A percentile compares a stretch with the other conserved stretches of the same genome.
phyloP scores from a whole-genome alignment of 306 rosid species.

The Glycine soja region DNA sequence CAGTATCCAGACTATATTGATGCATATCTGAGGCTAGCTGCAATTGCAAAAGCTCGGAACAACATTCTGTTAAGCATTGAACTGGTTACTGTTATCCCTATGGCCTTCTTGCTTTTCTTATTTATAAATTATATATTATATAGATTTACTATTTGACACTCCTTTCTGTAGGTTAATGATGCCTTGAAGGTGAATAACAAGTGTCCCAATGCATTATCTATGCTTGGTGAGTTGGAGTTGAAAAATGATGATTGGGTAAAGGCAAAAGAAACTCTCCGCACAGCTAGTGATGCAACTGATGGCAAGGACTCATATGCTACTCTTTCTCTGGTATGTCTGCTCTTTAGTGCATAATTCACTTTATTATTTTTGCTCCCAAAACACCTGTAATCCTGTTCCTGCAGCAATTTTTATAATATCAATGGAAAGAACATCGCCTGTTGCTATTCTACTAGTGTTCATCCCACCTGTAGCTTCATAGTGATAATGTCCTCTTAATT shows the following conservation, averaged over 20 bases:
- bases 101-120: conserved; percentile 33
- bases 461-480: conserved; percentile 11
- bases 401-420: conserved; percentile 21
- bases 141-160: conserved; percentile 26
- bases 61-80: conserved; percentile 90
- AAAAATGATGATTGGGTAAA: conserved; percentile 99
- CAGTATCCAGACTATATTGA: conserved; percentile 97
- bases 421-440: conserved; percentile 2
- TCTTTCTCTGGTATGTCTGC: conserved; percentile 77
- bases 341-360: conserved; percentile 41
- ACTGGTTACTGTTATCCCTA: conserved; percentile 65
- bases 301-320: conserved; percentile 96
- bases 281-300: conserved; percentile 95
- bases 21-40: conserved; percentile 90
- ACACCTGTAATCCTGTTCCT: conserved; percentile 33
- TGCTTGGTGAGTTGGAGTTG: conserved; percentile 98
- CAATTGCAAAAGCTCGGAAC: conserved; percentile 93
- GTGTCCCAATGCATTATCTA: conserved; percentile 91
- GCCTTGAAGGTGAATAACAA: conserved; percentile 90
- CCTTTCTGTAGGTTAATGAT: conserved; percentile 78
- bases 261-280: conserved; percentile 97
- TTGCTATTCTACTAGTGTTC: conserved; percentile 27
- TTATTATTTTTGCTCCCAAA: conserved; percentile 37
- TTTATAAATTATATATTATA: conserved; percentile 13
- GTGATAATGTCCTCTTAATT: not conserved